These are phyloP conservation scores for Desmodesmus armatus DNA, from an alignment of 139 green algal species.

Conservation along the genomic window DNA sequence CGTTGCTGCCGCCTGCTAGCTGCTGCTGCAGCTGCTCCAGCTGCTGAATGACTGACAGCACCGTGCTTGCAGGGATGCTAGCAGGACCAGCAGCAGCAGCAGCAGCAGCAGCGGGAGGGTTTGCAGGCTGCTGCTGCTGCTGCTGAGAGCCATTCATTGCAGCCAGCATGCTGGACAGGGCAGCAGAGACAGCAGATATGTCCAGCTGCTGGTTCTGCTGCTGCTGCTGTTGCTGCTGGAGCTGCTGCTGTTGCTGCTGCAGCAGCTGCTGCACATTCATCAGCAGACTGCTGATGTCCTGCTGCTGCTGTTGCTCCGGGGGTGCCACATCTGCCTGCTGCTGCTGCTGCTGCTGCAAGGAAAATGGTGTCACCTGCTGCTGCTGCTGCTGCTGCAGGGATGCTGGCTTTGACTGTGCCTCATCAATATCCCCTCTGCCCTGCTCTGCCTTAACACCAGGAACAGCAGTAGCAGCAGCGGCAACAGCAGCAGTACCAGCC, in stretches of 20 bases:
- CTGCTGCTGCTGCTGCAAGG: slow-evolving; percentile 7
- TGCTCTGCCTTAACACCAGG: background rate
- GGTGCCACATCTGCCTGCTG: background rate
- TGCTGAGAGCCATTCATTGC: slow-evolving; percentile 17
- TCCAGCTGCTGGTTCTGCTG: slow-evolving; percentile 26
- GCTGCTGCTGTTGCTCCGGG: slow-evolving; percentile 12
- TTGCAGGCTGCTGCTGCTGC: slow-evolving; percentile 30
- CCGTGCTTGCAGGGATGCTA: slow-evolving; percentile 18
- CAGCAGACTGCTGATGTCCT: background rate
- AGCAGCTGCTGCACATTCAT: slow-evolving; percentile 32
- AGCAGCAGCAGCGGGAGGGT: slow-evolving; percentile 17
- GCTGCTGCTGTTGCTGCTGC: slow-evolving; percentile 33
- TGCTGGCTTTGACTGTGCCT: slow-evolving; percentile 39
- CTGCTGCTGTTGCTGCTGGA: slow-evolving; percentile 45
- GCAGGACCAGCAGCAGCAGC: background rate
- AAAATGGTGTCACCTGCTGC: background rate
- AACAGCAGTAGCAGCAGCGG: background rate
- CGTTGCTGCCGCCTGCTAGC: slow-evolving; percentile 9
- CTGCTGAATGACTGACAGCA: slow-evolving; percentile 28
- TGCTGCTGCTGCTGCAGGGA: background rate
- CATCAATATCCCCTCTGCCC: slow-evolving; percentile 11
- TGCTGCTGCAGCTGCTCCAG: slow-evolving; percentile 42
- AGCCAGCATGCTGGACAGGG: slow-evolving; percentile 35
- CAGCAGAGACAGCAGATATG: slow-evolving; percentile 23
- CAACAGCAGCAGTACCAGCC: background rate